Evolutionary conservation across 805 yeast genomes (phyloP), one percentile per base, ranked within the genome.

Genomic region (Ogataea ramenticola): DNA sequence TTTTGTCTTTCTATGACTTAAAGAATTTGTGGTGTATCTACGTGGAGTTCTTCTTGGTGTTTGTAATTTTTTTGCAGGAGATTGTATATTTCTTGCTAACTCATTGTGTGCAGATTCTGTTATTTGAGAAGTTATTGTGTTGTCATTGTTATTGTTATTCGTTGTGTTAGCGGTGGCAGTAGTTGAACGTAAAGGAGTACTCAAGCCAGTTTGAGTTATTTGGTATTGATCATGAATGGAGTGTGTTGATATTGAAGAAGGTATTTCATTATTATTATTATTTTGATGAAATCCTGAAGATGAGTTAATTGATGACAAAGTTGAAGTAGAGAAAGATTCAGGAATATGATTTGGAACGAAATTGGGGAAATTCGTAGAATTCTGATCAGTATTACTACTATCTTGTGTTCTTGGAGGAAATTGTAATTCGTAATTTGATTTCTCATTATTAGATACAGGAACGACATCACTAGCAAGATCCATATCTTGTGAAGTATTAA

Each of bases 321-420:
- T 60, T 39, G 63, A 59, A 42, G 54, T 58, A 12, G 70, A 63
- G 16, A 52, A 52, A 2, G 71, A 65, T 43, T 61, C 63, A 3
- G 37, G 37, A 11, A 34, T 34, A 3, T 34, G 20, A 32, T 32
- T 32, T n/a, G 21, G n/a, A 32, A 8, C 15, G n/a, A 32, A 22
- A 20, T 45, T 39, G n/a, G 39, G 30, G 20, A 20, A n/a, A 20
- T 29, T 17, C 10, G 36, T 27, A 24, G 27, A 7, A 24, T 10
- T 24, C 10, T n/a, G n/a, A n/a, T n/a, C n/a, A n/a, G n/a, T n/a
- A n/a, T n/a, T n/a, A n/a, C n/a, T n/a, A n/a, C n/a, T n/a, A n/a
- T n/a, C 27, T 27, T 31, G 12, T 8, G 12, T 12, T 22, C 7
- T 38, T 21, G 56, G 49, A 9, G 64, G 60, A 36, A 51, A 60